A percentile compares a stretch with the other conserved stretches of the same genome.
These are phyloP conservation scores for Trichoderma sp. DNA, from an alignment of 2,329 filamentous ascomycete species.

Conservation along the genomic window DNA sequence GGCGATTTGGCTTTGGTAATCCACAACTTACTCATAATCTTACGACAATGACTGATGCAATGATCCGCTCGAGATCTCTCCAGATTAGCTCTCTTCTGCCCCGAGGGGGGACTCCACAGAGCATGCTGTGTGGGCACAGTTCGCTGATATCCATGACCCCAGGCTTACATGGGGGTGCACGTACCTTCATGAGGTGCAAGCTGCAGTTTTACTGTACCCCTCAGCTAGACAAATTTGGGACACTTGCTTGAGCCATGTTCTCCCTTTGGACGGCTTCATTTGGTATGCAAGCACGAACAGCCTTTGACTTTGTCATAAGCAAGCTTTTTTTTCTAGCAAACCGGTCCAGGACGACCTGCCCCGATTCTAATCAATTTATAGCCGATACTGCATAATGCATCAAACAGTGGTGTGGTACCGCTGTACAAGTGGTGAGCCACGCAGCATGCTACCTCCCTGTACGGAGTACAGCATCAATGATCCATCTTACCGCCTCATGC, in stretches of 20 bases:
- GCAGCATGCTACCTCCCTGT: background rate
- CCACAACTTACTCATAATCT: background rate
- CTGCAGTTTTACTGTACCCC: too few species aligned
- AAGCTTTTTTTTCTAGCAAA: background rate
- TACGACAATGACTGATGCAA: background rate
- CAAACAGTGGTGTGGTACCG: background rate
- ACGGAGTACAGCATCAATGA: background rate
- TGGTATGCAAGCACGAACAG: background rate
- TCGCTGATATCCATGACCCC: background rate
- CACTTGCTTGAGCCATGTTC: background rate
- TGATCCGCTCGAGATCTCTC: background rate
- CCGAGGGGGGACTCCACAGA: slow-evolving; percentile 40
- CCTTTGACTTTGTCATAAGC: background rate
- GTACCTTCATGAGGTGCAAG: background rate
- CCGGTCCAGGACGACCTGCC: background rate
- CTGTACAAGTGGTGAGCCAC: background rate
- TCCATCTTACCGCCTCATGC: background rate
- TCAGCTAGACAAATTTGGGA: background rate
- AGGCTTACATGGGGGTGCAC: background rate
- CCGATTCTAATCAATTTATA: background rate
- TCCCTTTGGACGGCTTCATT: background rate
- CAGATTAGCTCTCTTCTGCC: background rate
- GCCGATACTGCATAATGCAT: background rate
- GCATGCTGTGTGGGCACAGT: slow-evolving; percentile 42
- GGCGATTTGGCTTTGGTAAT: background rate